Base-by-base conservation (phyloP, 257 asterid species). In the Phtheirospermum japonicum region DNA sequence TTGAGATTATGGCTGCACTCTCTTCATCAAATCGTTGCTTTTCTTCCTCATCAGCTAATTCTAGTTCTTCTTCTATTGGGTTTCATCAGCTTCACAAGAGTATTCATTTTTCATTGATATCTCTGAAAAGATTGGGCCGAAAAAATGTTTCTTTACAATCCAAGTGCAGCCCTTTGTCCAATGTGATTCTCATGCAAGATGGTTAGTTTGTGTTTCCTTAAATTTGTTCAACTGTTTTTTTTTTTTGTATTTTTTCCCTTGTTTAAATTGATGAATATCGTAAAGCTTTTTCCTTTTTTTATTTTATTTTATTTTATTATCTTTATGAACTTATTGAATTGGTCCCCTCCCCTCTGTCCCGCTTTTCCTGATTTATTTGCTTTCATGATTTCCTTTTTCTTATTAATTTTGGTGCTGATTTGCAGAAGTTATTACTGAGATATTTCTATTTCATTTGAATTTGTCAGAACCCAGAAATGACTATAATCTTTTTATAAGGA, bases 131-230 rank as follows among this genome's bases (percentile, higher is more conserved):
- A 54, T 64, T 75, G 56, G 76, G 53, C 65, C 69, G 75, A 14
- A 73, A 61, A 46, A 63, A 59, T 40, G 71, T 75, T 65, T 73
- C 85, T 61, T 73, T 84, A 62, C 85, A 70, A 76, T 73, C 82
- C 57, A 86, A 81, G 50, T 50, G 70, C 68, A 46, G 40, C 73
- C 65, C 70, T n/a, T 39, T 33, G 61, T 61, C 78, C 56, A 80
- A 71, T 79, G 84, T 49, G 49, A 73, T 77, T 79, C 75, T 72
- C 80, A 82, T 84, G 87, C 94, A 84, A 59, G 95, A 91, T 75
- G 95, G 95, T 88, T 76, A 32, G 85, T 42, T 70, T 62, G 17
- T 18, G 30, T 36, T 53, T 26, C 10, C 57, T 46, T 53, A 0
- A 12, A 7, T 65, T 34, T 17, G 7, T 69, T 57, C 39, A 13